Base-by-base conservation (phyloP, 2,329 filamentous ascomycete genomes). In the Hymenoscyphus scutula region DNA sequence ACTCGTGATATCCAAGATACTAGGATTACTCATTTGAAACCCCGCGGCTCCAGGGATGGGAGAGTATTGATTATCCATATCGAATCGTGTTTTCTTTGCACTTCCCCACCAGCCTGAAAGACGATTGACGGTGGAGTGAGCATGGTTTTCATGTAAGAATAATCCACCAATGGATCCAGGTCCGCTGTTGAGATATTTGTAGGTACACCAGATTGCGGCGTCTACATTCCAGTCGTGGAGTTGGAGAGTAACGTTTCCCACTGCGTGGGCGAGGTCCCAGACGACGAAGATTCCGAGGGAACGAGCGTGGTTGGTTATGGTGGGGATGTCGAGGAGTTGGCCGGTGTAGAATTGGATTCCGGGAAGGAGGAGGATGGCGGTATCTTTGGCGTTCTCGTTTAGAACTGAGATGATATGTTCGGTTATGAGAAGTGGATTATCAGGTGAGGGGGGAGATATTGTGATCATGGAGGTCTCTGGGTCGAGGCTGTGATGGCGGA, bases 51-150 rank as follows among this genome's bases (percentile, higher is more conserved):
- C 90, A 2, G 83, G 78, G 56, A 89, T 89, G 3, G 90, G 89
- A 13, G 84, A 77, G 73, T 92, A 92, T 74, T 81, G 73, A 57
- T 88, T 92, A n/a, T 85, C 83, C 90, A 93, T 93, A n/a, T 79
- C 78, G 74, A 94, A 93, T 2, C 90, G 80, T 32, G 81, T 85
- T 53, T 75, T 74, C 71, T 90, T 91, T 74, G 89, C 85, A 62
- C 86, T 88, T 30, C 90, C 90, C 89, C 90, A 94, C 90, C 90
- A 94, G 11, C 90, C 90, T n/a, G 85, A 82, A 10, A 93, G 76
- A 13, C 89, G 81, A 54, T 85, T 85, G n/a, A 59, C 58, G 3
- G 63, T 85, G 13, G 62, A 62, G 2, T 64, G 19, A 15, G 67
- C 65, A 51, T 74, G 65, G 34, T 78, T 80, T 64, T 89, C 82